Evolutionary conservation across 1,284 basidiomycete species (phyloP).

Genomic region (Pseudozyma sp.): DNA sequence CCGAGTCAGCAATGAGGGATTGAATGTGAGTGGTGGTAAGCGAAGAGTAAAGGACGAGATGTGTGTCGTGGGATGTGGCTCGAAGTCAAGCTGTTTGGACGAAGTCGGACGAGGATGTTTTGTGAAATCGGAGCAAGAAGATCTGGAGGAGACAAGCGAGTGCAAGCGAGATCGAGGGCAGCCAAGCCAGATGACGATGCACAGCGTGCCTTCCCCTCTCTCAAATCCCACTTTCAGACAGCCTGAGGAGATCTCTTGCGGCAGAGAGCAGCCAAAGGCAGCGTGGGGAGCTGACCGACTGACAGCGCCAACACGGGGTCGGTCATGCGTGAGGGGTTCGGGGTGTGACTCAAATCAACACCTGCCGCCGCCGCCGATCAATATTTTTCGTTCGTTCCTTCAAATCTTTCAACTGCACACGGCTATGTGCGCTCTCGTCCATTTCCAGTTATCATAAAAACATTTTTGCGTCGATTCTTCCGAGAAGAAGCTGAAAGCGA

Average conservation of each 20-base stretch:
- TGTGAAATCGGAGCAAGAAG: neutral
- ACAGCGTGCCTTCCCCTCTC: too few species aligned
- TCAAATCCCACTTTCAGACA: too few species aligned
- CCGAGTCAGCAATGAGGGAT: neutral
- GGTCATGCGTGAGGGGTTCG: slow-evolving; percentile 4
- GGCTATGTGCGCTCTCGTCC: too few species aligned
- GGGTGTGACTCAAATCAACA: slow-evolving; percentile 1
- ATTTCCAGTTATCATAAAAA: too few species aligned
- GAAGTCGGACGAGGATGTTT: neutral
- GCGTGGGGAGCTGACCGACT: too few species aligned
- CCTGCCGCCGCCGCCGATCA: too few species aligned
- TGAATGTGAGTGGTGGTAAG: neutral
- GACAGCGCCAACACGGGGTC: neutral
- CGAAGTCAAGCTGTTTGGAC: too few species aligned
- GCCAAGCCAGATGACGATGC: neutral
- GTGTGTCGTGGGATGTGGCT: neutral
- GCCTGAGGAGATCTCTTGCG: too few species aligned
- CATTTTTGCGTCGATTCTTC: neutral
- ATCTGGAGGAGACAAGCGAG: slow-evolving; percentile 1
- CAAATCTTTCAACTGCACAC: too few species aligned
- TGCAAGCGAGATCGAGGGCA: neutral
- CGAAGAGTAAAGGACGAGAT: neutral
- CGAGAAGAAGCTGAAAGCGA: slow-evolving; percentile 15
- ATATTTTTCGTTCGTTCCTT: too few species aligned
- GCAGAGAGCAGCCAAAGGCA: too few species aligned